Conservation (phyloP, 2,329 filamentous ascomycete genomes). For the Ceratocystiopsis brevicomis region DNA sequence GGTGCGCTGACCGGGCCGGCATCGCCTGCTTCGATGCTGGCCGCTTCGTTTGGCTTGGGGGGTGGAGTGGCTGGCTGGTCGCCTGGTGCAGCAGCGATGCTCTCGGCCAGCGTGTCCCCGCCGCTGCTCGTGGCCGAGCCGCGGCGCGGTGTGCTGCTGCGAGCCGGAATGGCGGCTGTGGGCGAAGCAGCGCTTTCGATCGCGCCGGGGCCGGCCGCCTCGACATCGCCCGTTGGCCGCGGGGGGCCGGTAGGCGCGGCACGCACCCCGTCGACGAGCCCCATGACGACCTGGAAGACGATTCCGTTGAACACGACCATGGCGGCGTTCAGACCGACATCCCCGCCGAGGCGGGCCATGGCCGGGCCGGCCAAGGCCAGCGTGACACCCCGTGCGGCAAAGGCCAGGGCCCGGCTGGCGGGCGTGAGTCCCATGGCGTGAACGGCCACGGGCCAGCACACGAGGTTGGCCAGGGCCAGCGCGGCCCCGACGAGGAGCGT, state of each 20-base stretch:
- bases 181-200: too few species aligned
- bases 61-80: too few species aligned
- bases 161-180: too few species aligned
- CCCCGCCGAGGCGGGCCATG: conserved; percentile 24
- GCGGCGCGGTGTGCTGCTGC: too few species aligned
- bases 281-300: conserved; percentile 17
- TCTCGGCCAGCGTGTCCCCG: too few species aligned
- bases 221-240: background rate
- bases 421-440: conserved; percentile 18
- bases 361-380: conserved; percentile 30
- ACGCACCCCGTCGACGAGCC: conserved; percentile 13
- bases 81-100: too few species aligned
- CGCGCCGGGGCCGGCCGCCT: background rate
- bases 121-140: too few species aligned
- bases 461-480: conserved; percentile 23
- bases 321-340: conserved; percentile 27
- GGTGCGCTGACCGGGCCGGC: too few species aligned
- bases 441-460: conserved; percentile 21
- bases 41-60: too few species aligned
- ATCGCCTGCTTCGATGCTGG: too few species aligned
- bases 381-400: conserved; percentile 31
- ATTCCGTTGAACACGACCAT: conserved; percentile 34
- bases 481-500: conserved; percentile 19
- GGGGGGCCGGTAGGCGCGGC: background rate
- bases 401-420: conserved; percentile 21